phyloP scores from a whole-genome alignment of 768 basidiomycete species.

The Tylopilus rubrobrunneus region DNA sequence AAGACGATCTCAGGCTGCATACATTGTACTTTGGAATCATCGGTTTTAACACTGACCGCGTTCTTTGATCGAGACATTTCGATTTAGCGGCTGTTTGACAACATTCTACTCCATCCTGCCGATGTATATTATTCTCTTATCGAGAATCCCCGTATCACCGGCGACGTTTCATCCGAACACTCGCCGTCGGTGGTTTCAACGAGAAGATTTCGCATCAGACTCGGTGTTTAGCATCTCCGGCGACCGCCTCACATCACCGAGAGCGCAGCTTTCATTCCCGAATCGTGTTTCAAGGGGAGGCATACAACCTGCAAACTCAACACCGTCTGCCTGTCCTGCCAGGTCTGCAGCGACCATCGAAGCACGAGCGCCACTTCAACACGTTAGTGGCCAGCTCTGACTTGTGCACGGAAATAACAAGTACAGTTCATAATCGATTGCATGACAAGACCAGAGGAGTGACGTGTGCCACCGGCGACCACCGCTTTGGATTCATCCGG shows the following conservation, averaged over 20 bases:
- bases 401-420: background rate
- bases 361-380: background rate
- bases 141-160: constrained; percentile 1
- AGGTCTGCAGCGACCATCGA: background rate
- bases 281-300: background rate
- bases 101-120: too few species aligned
- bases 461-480: background rate
- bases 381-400: background rate
- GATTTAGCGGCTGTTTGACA: background rate
- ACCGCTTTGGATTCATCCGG: background rate
- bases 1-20: background rate
- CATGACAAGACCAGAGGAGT: background rate
- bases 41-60: background rate
- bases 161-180: constrained; percentile 8
- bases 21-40: background rate
- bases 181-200: background rate
- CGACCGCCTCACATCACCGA: background rate
- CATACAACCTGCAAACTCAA: background rate
- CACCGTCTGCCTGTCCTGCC: background rate
- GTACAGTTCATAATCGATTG: background rate
- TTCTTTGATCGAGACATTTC: background rate
- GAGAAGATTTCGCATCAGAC: constrained; percentile 5
- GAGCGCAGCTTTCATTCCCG: background rate
- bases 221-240: constrained; percentile 10
- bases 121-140: background rate